Evolutionary conservation across 2,329 filamentous ascomycete species (phyloP).

Genomic region (Fusarium euwallaceae): DNA sequence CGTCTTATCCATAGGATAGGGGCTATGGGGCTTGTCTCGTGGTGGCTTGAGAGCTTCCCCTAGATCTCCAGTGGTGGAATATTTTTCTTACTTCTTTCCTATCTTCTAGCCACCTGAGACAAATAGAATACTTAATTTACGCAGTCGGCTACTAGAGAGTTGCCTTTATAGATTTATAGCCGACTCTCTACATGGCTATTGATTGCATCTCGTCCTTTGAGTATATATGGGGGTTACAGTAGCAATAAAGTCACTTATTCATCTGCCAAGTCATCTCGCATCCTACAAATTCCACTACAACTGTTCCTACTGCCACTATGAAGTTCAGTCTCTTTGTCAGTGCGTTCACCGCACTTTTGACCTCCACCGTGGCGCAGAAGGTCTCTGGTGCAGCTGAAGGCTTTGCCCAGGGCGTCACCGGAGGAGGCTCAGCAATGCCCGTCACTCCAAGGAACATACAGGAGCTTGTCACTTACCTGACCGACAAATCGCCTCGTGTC

Average conservation of each 20-base stretch:
- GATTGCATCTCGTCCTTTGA: background rate
- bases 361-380: background rate
- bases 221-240: background rate
- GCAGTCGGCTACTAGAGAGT: background rate
- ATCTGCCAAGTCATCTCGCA: background rate
- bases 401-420: background rate
- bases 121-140: background rate
- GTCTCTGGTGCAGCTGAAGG: background rate
- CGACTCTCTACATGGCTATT: background rate
- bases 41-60: no score
- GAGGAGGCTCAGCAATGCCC: background rate
- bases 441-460: background rate
- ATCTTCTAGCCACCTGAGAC: background rate
- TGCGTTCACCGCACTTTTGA: background rate
- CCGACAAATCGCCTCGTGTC: background rate
- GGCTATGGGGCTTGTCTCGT: no score
- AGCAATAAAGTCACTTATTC: background rate
- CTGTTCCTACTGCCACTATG: background rate
- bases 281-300: background rate
- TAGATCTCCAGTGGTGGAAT: background rate
- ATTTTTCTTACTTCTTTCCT: no score
- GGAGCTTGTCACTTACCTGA: background rate
- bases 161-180: background rate
- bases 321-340: background rate
- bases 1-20: no score